These are phyloP conservation scores for Ophiostoma sp. DNA, from an alignment of 2,329 filamentous ascomycete species.

Conservation along the genomic window DNA sequence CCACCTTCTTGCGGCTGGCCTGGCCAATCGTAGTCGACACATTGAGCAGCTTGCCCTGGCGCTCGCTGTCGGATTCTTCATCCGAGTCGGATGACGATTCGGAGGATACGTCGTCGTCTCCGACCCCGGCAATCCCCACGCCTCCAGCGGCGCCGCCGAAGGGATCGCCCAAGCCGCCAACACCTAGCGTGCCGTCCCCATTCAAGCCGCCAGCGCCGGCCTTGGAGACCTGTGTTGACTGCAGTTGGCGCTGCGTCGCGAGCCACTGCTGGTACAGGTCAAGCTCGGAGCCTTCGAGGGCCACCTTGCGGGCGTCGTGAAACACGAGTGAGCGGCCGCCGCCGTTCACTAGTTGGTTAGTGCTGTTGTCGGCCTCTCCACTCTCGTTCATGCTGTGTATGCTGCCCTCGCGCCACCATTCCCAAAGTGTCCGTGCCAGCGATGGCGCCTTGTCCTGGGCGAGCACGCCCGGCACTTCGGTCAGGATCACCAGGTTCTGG, in stretches of 20 bases:
- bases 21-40: constrained; percentile 81
- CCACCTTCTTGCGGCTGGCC: constrained; percentile 76
- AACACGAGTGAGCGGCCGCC: constrained; percentile 58
- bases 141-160: background rate
- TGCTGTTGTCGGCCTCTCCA: constrained; percentile 34
- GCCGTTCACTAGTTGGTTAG: constrained; percentile 57
- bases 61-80: constrained; percentile 82
- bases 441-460: constrained; percentile 46
- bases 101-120: constrained; percentile 69
- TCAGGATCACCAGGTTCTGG: constrained; percentile 80
- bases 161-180: constrained; percentile 2
- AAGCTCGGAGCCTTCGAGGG: constrained; percentile 70
- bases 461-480: constrained; percentile 59
- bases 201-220: constrained; percentile 34
- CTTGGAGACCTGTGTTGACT: constrained; percentile 65
- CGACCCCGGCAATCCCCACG: constrained; percentile 12
- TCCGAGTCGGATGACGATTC: constrained; percentile 80
- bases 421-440: constrained; percentile 71
- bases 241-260: constrained; percentile 78
- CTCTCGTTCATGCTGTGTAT: constrained; percentile 48
- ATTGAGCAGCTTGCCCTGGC: constrained; percentile 87
- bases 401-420: constrained; percentile 59
- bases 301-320: constrained; percentile 54
- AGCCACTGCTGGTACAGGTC: constrained; percentile 86
- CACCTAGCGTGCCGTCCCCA: background rate